Conservation (phyloP, 2,329 filamentous ascomycete species). For the Colletotrichum sp. region DNA sequence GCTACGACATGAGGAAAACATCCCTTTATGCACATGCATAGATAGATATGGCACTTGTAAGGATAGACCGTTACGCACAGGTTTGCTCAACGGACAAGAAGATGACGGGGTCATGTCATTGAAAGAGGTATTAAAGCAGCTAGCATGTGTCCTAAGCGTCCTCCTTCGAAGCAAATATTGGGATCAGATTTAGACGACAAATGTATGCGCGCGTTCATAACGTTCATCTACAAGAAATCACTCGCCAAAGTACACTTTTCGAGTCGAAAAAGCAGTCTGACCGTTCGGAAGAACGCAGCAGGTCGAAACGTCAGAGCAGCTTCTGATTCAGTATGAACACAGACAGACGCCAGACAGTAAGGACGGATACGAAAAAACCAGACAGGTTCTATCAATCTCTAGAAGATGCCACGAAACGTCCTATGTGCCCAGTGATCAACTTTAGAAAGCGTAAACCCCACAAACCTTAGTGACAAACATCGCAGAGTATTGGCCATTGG, state of each 20-base stretch:
- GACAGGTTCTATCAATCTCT: too few relatives aligned
- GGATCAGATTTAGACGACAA: background rate
- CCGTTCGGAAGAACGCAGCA: background rate
- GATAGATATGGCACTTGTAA: too few relatives aligned
- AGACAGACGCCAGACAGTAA: background rate
- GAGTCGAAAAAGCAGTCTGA: background rate
- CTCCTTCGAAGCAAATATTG: background rate
- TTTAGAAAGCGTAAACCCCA: background rate
- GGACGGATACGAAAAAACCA: background rate
- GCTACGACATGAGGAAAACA: background rate
- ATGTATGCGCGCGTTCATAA: background rate
- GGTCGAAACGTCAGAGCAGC: background rate
- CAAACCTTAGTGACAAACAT: too few relatives aligned
- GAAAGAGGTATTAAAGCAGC: fast-evolving
- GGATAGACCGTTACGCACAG: too few relatives aligned
- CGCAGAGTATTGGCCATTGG: too few relatives aligned
- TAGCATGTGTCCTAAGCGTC: too few relatives aligned
- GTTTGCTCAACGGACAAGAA: too few relatives aligned
- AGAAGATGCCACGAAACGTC: background rate
- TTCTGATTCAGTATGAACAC: background rate
- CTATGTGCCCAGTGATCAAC: background rate
- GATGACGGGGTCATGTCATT: fast-evolving
- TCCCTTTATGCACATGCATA: background rate
- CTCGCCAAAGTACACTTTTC: background rate
- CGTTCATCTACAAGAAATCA: background rate